Conservation (phyloP, 1,139 yeast species). For the Citeromyces siamensis region DNA sequence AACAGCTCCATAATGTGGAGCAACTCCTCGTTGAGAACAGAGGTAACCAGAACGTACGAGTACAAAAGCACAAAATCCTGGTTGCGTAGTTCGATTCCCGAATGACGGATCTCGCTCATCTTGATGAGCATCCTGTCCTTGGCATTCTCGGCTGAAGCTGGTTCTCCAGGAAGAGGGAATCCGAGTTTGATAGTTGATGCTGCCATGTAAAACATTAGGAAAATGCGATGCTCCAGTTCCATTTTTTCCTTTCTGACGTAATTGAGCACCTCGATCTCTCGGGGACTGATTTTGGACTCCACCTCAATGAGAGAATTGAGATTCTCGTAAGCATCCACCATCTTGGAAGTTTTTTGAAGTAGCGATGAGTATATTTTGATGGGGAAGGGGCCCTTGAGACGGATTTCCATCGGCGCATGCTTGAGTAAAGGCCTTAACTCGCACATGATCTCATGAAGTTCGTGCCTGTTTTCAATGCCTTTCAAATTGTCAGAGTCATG, state of each 20-base stretch:
- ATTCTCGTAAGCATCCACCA: conserved; percentile 67
- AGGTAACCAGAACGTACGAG: conserved; percentile 62
- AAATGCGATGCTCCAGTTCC: conserved; percentile 62
- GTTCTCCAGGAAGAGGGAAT: conserved; percentile 63
- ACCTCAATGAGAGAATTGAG: conserved; percentile 55
- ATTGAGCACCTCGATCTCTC: conserved; percentile 44
- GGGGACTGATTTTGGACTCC: conserved; percentile 38
- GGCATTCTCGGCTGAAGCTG: conserved; percentile 72
- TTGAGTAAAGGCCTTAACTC: conserved; percentile 49
- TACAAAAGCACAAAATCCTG: conserved; percentile 70
- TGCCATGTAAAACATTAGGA: conserved; percentile 63
- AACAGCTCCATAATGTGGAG: conserved; percentile 41
- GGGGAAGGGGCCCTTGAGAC: conserved; percentile 69
- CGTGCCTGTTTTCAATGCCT: conserved; percentile 42
- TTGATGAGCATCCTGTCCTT: conserved; percentile 57
- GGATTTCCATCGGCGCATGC: conserved; percentile 67
- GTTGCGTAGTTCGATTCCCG: conserved; percentile 23
- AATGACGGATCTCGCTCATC: conserved; percentile 37
- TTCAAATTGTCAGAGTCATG: conserved; percentile 11
- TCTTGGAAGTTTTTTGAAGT: conserved; percentile 44
- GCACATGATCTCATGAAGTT: conserved; percentile 41
- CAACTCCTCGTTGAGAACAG: conserved; percentile 53
- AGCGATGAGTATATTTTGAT: conserved; percentile 34
- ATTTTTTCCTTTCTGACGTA: conserved; percentile 46
- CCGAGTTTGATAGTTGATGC: conserved; percentile 70